Evolutionary conservation across 2,329 filamentous ascomycete species (phyloP), one percentile per base, ranked within the genome.

Genomic region (Pseudocercospora macadamiae): DNA sequence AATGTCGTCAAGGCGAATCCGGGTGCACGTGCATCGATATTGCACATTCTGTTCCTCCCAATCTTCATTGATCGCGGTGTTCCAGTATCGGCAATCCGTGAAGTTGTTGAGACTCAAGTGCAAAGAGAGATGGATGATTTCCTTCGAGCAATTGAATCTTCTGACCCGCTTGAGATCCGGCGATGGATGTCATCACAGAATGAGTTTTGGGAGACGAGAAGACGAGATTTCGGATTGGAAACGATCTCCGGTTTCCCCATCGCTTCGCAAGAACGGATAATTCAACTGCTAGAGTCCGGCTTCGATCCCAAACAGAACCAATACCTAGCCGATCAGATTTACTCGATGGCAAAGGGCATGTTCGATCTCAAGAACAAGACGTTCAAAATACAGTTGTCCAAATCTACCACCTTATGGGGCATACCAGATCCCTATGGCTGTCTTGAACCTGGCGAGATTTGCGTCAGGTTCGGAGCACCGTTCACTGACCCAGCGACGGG

Each of bases 11-110:
- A 76, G 3, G 73, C 74, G 6, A 82, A 83, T 0, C 72, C 74
- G 0, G 73, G 77, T 2, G 75, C 83, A 3, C 78, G 71, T 10
- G 73, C 83, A 0, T 84, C 86, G 0, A 75, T 78, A 0, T 74
- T 93, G 0, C 90, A 92, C 66, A 74, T 83, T 0, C 87, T 90
- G 25, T 86, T 91, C 51, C 80, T 93, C 1, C 84, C 86, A 0
- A 84, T 93, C 0, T 74, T 93, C 0, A 77, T 86, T 16, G 83
- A 88, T 30, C 79, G 86, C 26, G 83, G 87, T 0, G 76, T 79
- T 0, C 66, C 83, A 8, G 69, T 69, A 4, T 47, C 74, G 0
- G 71, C 73, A 0, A 76, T 93, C 0, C 76, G 77, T 0, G 59
- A 75, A 0, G 74, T 86, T 5, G 76, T 90, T 3, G 70, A 68